Base-by-base conservation (phyloP, 331 rosid genomes). In the Cydonia oblonga region DNA sequence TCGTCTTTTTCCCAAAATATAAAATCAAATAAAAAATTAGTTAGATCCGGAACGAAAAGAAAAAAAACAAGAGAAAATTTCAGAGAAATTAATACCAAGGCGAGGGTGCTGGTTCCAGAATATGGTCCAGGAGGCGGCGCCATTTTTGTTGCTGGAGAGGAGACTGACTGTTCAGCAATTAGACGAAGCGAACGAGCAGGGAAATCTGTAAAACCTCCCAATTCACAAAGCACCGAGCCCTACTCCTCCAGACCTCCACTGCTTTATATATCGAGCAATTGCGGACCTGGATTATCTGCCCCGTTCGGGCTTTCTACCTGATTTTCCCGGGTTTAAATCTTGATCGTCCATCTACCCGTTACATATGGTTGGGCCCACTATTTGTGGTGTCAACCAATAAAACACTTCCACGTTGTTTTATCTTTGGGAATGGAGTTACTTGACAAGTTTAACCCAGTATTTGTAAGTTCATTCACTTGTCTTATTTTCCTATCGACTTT, bases 21-120 rank as follows among this genome's bases (percentile, higher is more conserved):
- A 35, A 9, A 35, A 12, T 2, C n/a, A 35, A 35, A 35, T 35
- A 35, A 35, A 35, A 35, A 35, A 35, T 35, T 35, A 35, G 42
- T 35, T 35, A 35, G 42, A 35, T 35, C 42, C 42, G 42, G 42
- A 35, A 35, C 42, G 9, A 35, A 35, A 35, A 9, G 42, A 35
- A 35, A 12, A 35, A 12, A 35, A 35, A 35, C 9, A 35, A 35
- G 9, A 35, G 42, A 35, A 35, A 12, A 35, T 9, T 35, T 35
- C 42, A 35, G 42, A 59, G 20, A 16, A 13, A 16, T 40, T 40
- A 3, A 20, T 83, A 88, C 96, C 92, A 90, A 75, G 76, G 96
- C 89, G 7, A 90, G 86, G 57, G 96, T 86, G 81, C 96, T 90
- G 65, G 83, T 86, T 19, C 96, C 96, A n/a, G 96, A 88, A 76